A percentile compares a stretch with the other conserved stretches of the same genome.
Evolutionary conservation across 108 stramenopile species (phyloP).

Genomic region (Pelagomonas calceolata): DNA sequence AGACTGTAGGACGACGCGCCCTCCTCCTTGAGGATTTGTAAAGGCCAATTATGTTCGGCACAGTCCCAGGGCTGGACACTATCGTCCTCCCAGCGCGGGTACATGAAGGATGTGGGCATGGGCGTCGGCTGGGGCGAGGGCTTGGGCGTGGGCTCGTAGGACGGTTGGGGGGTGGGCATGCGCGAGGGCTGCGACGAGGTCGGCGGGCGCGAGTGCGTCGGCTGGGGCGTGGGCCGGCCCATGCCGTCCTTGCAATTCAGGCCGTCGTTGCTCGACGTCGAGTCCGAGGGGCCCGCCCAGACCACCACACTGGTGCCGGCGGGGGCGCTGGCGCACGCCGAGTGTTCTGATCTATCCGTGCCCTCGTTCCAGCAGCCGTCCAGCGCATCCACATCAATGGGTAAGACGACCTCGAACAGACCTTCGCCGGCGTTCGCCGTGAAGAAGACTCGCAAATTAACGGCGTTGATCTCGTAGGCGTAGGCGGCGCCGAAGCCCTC

Average conservation of each 20-base stretch:
- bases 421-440: background rate
- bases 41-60: background rate
- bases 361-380: background rate
- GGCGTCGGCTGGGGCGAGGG: background rate
- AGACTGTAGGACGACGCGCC: background rate
- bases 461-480: background rate
- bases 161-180: background rate
- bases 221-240: background rate
- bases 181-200: background rate
- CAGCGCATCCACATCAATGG: background rate
- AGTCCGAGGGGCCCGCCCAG: background rate
- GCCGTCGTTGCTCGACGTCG: background rate
- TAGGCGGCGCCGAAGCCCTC: background rate
- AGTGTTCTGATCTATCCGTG: background rate
- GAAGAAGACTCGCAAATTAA: background rate
- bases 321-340: background rate
- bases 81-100: background rate
- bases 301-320: background rate
- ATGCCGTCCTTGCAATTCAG: too few relatives aligned
- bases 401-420: background rate
- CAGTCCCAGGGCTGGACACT: background rate
- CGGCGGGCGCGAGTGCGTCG: background rate
- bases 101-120: background rate
- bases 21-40: background rate
- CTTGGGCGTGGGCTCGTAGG: background rate